These are phyloP conservation scores for Scenedesmus sp. DNA, from an alignment of 163 green algal genomes.

Conservation along the genomic window DNA sequence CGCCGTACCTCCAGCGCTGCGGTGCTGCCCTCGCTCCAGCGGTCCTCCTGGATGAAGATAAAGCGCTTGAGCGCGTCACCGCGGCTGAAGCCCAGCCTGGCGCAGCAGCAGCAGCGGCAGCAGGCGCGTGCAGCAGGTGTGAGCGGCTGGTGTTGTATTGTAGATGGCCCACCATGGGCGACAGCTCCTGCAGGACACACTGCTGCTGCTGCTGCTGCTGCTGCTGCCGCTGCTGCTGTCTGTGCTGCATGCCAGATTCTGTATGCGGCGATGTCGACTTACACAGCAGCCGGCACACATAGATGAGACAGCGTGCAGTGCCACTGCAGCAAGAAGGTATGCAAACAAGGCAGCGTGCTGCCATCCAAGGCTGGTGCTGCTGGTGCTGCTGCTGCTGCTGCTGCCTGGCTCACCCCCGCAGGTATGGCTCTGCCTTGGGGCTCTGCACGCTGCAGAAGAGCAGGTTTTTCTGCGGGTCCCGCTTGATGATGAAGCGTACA, in stretches of 20 bases:
- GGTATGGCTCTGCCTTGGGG: conserved; percentile 53
- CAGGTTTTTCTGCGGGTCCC: conserved; percentile 46
- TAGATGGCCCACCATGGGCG: no score
- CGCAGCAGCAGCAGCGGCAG: neutral
- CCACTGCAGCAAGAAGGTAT: no score
- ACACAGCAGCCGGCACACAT: no score
- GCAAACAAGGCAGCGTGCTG: no score
- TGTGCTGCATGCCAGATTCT: neutral
- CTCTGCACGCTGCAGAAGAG: conserved; percentile 57
- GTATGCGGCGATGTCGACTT: no score
- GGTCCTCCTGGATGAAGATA: conserved; percentile 54
- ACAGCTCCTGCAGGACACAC: no score
- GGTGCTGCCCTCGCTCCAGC: conserved; percentile 32
- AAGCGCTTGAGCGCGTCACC: conserved; percentile 43
- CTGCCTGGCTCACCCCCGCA: conserved; percentile 37
- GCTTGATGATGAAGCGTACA: conserved; percentile 46
- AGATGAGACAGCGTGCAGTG: no score
- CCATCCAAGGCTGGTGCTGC: neutral
- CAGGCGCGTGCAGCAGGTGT: neutral
- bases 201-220: neutral
- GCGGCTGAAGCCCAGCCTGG: conserved; percentile 45
- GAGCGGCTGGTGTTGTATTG: neutral
- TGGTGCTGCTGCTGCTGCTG: neutral
- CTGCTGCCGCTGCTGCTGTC: neutral
- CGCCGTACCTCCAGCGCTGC: conserved; percentile 48